These are phyloP conservation scores for Houttuynia cordata DNA, from an alignment of 164 flowering plant genomes.

Conservation along the genomic window DNA sequence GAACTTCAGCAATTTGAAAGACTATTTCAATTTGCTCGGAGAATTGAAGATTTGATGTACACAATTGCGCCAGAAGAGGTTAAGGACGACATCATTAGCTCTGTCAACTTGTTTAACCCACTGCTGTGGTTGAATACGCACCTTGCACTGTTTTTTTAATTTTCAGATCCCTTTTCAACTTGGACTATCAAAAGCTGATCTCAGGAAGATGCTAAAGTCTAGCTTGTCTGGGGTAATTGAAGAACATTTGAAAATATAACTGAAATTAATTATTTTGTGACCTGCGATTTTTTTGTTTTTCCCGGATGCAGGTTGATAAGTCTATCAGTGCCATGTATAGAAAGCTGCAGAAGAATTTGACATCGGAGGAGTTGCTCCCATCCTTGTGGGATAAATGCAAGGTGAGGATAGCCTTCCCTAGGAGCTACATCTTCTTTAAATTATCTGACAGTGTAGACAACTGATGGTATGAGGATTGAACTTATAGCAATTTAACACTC, in stretches of 20 bases:
- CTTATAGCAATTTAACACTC: not conserved
- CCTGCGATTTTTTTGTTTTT: not conserved
- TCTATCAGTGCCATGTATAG: conserved; percentile 67
- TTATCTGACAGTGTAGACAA: too few species aligned
- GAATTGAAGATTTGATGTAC: conserved; percentile 81
- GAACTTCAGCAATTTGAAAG: conserved; percentile 74
- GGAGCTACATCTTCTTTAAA: not conserved
- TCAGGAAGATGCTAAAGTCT: conserved; percentile 76
- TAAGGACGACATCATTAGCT: conserved; percentile 4
- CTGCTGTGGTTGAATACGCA: not conserved
- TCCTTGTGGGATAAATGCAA: conserved; percentile 99
- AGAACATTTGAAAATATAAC: not conserved
- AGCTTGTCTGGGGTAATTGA: conserved; percentile 81
- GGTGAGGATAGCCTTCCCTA: conserved; percentile 26
- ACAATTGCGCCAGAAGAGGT: conserved; percentile 92
- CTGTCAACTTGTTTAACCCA: not conserved
- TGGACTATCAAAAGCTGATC: conserved; percentile 85
- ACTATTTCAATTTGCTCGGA: conserved; percentile 84
- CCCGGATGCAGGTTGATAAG: conserved; percentile 64
- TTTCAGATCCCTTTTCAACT: conserved; percentile 91
- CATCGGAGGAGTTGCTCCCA: conserved; percentile 88
- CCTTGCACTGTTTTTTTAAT: not conserved
- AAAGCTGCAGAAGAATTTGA: conserved; percentile 76
- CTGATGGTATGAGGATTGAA: not conserved
- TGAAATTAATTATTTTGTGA: not conserved